Evolutionary conservation across 306 rosid species (phyloP), one percentile per base, ranked within the genome.

Genomic region (Lablab purpureus): DNA sequence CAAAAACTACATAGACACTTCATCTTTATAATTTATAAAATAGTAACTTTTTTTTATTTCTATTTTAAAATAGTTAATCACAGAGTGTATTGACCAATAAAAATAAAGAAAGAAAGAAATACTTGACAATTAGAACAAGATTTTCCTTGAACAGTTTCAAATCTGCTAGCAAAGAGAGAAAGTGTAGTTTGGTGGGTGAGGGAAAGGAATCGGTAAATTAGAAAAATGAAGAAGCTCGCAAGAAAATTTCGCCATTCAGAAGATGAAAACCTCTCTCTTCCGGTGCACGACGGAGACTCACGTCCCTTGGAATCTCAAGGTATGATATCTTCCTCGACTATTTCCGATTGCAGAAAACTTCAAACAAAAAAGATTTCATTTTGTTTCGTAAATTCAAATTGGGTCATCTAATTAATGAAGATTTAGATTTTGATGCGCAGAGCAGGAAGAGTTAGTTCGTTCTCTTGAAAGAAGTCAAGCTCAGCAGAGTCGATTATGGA

Each of bases 381-480:
- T 50, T 34, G 23, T 15, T 34, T 17, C 13, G 4, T 6, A 40
- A 58, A 15, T 59, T 76, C 23, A 59, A 80, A 27, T 47, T 46
- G 37, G 68, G 63, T 71, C 80, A 71, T 82, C 45, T 21, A 46
- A 18, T 45, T 34, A 62, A n/a, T 49, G 22, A 27, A 49, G 47
- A 46, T 62, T 43, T 74, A 15, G 27, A 69, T 75, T 78, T 75
- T 71, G 18, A 67, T 76, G 7, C 75, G 13, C 94, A 95, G 99
- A 79, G 67, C 99, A 92, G 77, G 98, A 92, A 87, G 94, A 87
- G 52, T 30, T 88, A 68, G 87, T 95, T 88, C 97, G 92, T 50
- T 85, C 91, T 0, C 80, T 91, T 1, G 99, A 95, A 80, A 86
- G 60, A 63, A 80, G 62, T 68, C 94, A 82, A 58, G 89, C 90